These are phyloP conservation scores for Blastocystis sp. DNA, from an alignment of 352 stramenopile genomes.

Conservation along the genomic window DNA sequence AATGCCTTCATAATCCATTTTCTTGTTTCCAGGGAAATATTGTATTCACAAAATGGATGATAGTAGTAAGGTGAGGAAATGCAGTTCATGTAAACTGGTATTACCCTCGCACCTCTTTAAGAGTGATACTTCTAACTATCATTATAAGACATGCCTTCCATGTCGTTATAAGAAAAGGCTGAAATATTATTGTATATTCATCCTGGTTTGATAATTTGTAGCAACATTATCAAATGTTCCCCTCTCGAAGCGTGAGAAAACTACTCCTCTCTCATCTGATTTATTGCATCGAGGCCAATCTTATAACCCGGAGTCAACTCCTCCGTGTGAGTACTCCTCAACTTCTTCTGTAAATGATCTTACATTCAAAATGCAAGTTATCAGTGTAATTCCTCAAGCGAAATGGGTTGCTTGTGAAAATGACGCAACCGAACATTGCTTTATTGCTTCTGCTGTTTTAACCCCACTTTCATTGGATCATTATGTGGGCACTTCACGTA, in stretches of 20 bases:
- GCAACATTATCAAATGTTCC: slow-evolving; percentile 51
- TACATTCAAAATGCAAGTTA: not conserved
- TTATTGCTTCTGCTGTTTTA: slow-evolving; percentile 51
- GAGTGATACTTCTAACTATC: slow-evolving; percentile 5
- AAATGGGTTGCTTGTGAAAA: not conserved
- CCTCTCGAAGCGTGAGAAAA: slow-evolving; percentile 39
- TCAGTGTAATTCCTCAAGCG: not conserved
- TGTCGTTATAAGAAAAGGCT: slow-evolving; percentile 58
- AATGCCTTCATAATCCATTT: not conserved
- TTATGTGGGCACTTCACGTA: slow-evolving; percentile 30
- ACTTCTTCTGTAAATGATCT: not conserved
- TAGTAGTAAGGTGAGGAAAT: not conserved
- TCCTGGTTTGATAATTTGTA: not conserved
- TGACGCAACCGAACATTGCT: not conserved
- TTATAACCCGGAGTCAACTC: not conserved
- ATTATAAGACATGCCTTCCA: slow-evolving; percentile 48
- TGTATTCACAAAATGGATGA: slow-evolving; percentile 5
- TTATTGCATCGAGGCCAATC: not conserved
- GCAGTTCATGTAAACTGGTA: slow-evolving; percentile 43
- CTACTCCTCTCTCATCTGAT: not conserved
- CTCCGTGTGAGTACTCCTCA: not conserved
- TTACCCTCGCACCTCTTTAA: slow-evolving; percentile 43
- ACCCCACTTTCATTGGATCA: slow-evolving; percentile 10
- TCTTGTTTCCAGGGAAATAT: not conserved
- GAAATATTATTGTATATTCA: slow-evolving; percentile 35